A percentile compares a stretch with the other conserved stretches of the same genome.
Conservation (phyloP, 192 early-diverging fungal species). For the Borealophlyctis nickersoniae region DNA sequence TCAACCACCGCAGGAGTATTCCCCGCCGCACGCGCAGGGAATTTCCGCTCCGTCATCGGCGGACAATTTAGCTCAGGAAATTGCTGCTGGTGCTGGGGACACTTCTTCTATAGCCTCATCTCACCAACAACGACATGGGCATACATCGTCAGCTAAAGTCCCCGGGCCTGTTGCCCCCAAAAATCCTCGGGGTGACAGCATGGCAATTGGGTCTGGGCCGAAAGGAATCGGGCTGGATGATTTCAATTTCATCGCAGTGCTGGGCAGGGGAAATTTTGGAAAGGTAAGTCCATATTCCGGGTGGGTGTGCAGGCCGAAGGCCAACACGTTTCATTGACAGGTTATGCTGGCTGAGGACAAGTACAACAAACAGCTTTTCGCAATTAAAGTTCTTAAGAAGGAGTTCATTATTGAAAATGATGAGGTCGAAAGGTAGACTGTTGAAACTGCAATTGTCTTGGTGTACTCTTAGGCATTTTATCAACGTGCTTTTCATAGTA, state of each 20-base stretch:
- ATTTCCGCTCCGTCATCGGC: background rate
- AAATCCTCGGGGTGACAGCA: conserved; percentile 8
- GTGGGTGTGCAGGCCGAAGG: background rate
- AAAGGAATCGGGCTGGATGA: conserved; percentile 82
- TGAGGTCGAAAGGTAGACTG: conserved; percentile 86
- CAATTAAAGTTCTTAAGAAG: conserved; percentile 98
- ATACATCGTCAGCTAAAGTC: background rate
- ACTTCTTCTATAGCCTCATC: background rate
- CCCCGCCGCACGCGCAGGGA: background rate
- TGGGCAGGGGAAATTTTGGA: conserved; percentile 99
- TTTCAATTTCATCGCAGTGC: conserved; percentile 89
- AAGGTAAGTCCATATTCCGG: conserved; percentile 56
- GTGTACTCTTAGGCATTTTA: background rate
- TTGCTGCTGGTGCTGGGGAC: background rate
- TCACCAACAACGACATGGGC: background rate
- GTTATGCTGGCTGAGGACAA: conserved; percentile 98
- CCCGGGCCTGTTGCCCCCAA: background rate
- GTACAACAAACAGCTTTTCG: conserved; percentile 74
- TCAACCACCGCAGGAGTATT: background rate
- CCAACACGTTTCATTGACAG: conserved; percentile 8
- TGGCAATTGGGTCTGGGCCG: conserved; percentile 8
- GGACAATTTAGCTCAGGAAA: background rate
- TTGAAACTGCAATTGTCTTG: no score
- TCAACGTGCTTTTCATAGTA: conserved; percentile 34
- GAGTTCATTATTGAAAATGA: conserved; percentile 98